Evolutionary conservation across 2,329 filamentous ascomycete species (phyloP).

Genomic region (Aspergillus melleus): DNA sequence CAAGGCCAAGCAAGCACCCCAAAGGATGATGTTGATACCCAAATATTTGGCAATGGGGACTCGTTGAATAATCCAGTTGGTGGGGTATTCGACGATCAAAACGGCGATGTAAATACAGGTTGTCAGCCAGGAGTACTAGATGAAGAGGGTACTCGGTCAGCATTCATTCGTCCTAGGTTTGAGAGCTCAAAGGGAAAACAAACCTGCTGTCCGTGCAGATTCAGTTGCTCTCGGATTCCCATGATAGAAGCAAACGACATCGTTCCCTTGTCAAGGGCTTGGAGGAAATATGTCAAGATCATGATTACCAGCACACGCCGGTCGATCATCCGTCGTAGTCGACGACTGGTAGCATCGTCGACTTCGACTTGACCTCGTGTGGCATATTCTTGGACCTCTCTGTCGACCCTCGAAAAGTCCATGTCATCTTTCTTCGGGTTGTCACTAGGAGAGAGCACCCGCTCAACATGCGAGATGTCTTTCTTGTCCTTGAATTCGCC

Average conservation of each 20-base stretch:
- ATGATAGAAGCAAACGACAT: constrained; percentile 46
- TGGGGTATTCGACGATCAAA: constrained; percentile 70
- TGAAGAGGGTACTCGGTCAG: background rate
- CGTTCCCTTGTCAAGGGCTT: constrained; percentile 48
- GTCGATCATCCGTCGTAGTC: constrained; percentile 67
- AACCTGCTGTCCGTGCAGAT: constrained; percentile 42
- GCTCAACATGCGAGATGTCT: constrained; percentile 50
- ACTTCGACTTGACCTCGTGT: constrained; percentile 58
- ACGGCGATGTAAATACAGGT: constrained; percentile 74
- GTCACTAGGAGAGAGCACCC: constrained; percentile 47
- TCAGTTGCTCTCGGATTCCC: constrained; percentile 47
- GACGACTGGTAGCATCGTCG: constrained; percentile 58
- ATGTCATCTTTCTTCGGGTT: constrained; percentile 53
- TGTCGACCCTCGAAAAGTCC: constrained; percentile 63
- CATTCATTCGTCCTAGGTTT: too few relatives aligned
- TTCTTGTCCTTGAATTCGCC: background rate
- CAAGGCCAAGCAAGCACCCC: constrained; percentile 61
- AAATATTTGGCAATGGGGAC: constrained; percentile 69
- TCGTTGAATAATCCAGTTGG: constrained; percentile 64
- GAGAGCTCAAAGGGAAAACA: constrained; percentile 8
- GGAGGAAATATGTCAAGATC: constrained; percentile 72
- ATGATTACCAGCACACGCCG: constrained; percentile 67
- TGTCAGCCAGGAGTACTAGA: constrained; percentile 68
- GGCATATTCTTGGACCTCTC: constrained; percentile 70
- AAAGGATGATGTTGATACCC: constrained; percentile 62